phyloP scores from a whole-genome alignment of 176 grass and related monocot genomes.

The Urochloa ruziziensis region DNA sequence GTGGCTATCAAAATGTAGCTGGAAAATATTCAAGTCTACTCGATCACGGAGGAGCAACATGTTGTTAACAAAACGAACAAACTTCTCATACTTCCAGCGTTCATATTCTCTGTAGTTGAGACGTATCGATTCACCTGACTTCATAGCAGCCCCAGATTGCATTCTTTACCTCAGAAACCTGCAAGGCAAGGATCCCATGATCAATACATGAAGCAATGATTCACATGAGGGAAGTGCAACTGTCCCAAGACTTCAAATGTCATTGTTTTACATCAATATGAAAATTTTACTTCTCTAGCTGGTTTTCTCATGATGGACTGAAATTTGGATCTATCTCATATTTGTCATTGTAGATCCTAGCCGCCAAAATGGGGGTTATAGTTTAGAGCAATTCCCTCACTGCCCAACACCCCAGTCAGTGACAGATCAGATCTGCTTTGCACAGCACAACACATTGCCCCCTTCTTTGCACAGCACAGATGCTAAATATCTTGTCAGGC shows the following conservation, averaged over 20 bases:
- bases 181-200: not conserved
- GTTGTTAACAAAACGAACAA: conserved; percentile 25
- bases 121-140: not conserved
- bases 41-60: conserved; percentile 10
- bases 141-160: not conserved
- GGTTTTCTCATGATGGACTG: not conserved
- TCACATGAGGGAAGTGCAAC: not conserved
- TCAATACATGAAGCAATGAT: not conserved
- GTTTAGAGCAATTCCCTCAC: not conserved
- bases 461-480: not conserved
- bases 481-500: not conserved
- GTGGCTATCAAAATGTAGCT: conserved; percentile 9
- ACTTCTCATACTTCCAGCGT: conserved; percentile 15
- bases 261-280: not conserved
- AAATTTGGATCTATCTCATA: not conserved
- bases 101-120: not conserved
- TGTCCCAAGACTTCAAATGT: not conserved
- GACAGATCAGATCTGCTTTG: not conserved
- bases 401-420: not conserved
- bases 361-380: not conserved
- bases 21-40: conserved; percentile 23
- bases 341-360: not conserved
- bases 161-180: not conserved
- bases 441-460: not conserved
- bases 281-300: not conserved